Conservation (phyloP, 179 eudicot species). For the Silene vulgaris region DNA sequence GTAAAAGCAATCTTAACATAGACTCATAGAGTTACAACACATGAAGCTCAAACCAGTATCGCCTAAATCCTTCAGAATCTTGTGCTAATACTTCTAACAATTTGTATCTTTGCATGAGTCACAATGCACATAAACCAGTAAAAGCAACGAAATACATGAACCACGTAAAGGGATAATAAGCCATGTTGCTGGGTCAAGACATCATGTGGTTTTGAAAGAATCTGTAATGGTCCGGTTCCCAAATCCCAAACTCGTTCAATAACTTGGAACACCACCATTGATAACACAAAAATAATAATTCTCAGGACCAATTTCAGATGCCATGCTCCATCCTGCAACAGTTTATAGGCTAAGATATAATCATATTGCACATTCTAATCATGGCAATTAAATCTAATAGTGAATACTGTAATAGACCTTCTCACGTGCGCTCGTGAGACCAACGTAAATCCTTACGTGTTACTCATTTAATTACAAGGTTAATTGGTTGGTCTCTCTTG, state of each 20-base stretch:
- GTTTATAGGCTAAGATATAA: neutral
- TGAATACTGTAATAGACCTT: neutral
- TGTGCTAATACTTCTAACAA: neutral
- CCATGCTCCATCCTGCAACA: slow-evolving; percentile 28
- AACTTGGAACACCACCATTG: neutral
- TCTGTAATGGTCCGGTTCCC: neutral
- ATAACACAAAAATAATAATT: neutral
- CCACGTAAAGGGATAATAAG: neutral
- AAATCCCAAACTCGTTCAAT: neutral
- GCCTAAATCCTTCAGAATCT: neutral
- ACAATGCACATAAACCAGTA: neutral
- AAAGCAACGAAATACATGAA: neutral
- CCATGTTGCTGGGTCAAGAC: neutral
- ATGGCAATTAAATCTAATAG: neutral
- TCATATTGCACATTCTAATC: neutral
- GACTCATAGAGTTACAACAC: neutral
- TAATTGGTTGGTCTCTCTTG: neutral
- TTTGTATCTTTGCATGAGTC: neutral
- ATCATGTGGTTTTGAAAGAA: neutral
- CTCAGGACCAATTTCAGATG: slow-evolving; percentile 4
- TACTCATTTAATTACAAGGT: neutral
- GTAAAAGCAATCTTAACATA: neutral
- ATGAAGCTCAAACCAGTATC: neutral
- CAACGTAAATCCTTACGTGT: neutral
- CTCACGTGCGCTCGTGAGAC: neutral